These are phyloP conservation scores for Aspergillus floridensis DNA, from an alignment of 2,329 filamentous ascomycete genomes.

Conservation along the genomic window DNA sequence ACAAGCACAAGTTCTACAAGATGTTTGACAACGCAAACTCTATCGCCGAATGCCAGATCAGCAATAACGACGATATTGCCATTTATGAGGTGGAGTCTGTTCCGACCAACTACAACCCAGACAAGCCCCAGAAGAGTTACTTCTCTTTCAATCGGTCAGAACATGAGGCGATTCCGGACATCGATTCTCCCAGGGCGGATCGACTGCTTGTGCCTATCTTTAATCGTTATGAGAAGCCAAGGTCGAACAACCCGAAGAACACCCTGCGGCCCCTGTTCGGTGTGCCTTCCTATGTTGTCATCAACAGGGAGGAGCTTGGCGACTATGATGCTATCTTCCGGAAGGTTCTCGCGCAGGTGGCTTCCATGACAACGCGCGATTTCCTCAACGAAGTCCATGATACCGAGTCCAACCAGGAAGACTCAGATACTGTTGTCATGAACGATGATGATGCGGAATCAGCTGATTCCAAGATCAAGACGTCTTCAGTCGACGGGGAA, in stretches of 20 bases:
- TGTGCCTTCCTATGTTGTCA: slow-evolving; percentile 61
- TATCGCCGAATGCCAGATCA: slow-evolving; percentile 70
- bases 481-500: slow-evolving; percentile 79
- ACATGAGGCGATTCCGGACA: slow-evolving; percentile 40
- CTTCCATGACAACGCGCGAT: slow-evolving; percentile 70
- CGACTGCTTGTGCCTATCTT: slow-evolving; percentile 50
- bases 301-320: slow-evolving; percentile 70
- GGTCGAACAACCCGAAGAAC: slow-evolving; percentile 24
- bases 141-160: slow-evolving; percentile 32
- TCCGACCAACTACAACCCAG: slow-evolving; percentile 72
- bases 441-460: slow-evolving; percentile 62
- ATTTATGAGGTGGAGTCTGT: slow-evolving; percentile 74
- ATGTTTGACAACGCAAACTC: slow-evolving; percentile 68
- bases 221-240: slow-evolving; percentile 37
- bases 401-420: slow-evolving; percentile 51
- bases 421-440: slow-evolving; percentile 68
- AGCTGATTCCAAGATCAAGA: slow-evolving; percentile 67
- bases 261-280: slow-evolving; percentile 38
- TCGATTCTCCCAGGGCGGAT: slow-evolving; percentile 46
- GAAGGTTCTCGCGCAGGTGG: slow-evolving; percentile 74
- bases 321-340: slow-evolving; percentile 70
- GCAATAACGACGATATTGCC: slow-evolving; percentile 59
- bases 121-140: slow-evolving; percentile 48
- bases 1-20: slow-evolving; percentile 81
- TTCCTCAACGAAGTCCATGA: slow-evolving; percentile 54